Conservation (phyloP, 352 stramenopile genomes). For the Thraustochytrium striatum region DNA sequence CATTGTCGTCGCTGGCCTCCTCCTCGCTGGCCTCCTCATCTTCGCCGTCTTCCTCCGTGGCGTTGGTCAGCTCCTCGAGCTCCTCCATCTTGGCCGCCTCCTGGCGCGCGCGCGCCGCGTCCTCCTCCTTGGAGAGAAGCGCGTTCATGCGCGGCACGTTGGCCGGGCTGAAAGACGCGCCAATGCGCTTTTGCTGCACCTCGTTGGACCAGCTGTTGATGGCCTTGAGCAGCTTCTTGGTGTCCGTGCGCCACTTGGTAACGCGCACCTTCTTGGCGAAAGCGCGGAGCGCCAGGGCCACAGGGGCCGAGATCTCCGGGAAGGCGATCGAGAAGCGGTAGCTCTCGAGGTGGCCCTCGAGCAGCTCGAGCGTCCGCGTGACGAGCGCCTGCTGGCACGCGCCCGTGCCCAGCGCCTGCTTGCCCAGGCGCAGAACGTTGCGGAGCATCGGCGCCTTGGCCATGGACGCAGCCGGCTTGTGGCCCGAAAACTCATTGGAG, state of each 20-base stretch:
- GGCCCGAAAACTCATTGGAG: constrained; percentile 70
- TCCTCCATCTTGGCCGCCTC: constrained; percentile 62
- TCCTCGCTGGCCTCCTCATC: constrained; percentile 44
- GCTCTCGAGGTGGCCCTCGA: constrained; percentile 88
- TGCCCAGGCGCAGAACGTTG: constrained; percentile 46
- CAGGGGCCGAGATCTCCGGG: constrained; percentile 83
- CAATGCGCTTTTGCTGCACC: constrained; percentile 81
- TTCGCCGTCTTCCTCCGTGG: constrained; percentile 53
- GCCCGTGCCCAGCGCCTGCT: constrained; percentile 58
- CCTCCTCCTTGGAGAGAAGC: constrained; percentile 74
- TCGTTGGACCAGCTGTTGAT: constrained; percentile 67
- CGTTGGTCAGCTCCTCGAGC: constrained; percentile 67
- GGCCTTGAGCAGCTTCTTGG: constrained; percentile 63
- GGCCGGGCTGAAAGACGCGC: constrained; percentile 75
- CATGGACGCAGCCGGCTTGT: constrained; percentile 37
- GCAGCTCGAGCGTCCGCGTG: constrained; percentile 80
- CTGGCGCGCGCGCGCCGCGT: constrained; percentile 75
- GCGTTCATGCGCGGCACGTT: constrained; percentile 75
- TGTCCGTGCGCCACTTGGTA: constrained; percentile 71
- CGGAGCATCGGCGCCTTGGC: constrained; percentile 61
- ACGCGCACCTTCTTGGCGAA: constrained; percentile 75
- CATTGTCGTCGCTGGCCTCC: constrained; percentile 57
- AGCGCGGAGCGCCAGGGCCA: constrained; percentile 76
- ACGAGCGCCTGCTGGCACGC: constrained; percentile 83
- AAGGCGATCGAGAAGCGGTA: constrained; percentile 92